These are phyloP conservation scores for Oryza longistaminata DNA, from an alignment of 176 grass and related monocot species.

Conservation along the genomic window DNA sequence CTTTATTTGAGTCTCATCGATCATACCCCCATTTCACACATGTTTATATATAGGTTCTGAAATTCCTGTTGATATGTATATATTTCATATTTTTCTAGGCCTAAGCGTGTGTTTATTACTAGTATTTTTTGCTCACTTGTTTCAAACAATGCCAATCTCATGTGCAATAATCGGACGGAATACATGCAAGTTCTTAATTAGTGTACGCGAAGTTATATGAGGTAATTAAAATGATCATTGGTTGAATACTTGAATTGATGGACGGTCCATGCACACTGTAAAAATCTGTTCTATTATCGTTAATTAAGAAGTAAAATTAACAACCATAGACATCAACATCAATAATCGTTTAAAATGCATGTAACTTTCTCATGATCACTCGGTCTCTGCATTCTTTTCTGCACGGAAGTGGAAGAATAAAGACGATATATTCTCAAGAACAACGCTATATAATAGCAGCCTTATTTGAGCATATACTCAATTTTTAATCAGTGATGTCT, in stretches of 20 bases:
- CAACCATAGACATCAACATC: constrained; percentile 25
- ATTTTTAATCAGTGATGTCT: constrained; percentile 31
- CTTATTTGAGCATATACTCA: constrained; percentile 47
- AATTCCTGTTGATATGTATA: too few relatives aligned
- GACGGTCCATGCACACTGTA: neutral
- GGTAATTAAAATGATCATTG: neutral
- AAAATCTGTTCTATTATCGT: neutral
- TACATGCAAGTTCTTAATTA: neutral
- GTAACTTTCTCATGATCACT: constrained; percentile 31
- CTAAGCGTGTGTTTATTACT: neutral
- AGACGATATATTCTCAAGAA: constrained; percentile 42
- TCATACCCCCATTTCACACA: neutral
- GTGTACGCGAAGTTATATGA: neutral
- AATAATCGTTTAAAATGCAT: constrained; percentile 25
- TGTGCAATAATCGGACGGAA: neutral
- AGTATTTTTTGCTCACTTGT: neutral
- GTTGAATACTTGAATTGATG: neutral
- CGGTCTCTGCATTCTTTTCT: neutral
- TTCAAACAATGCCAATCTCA: too few relatives aligned
- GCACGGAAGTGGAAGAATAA: constrained; percentile 51
- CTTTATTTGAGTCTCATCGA: neutral
- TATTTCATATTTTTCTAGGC: neutral
- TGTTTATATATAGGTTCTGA: neutral
- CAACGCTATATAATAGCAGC: constrained; percentile 33
- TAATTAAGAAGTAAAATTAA: neutral